phyloP scores from a whole-genome alignment of 768 basidiomycete genomes.

The Mycena galericulata region DNA sequence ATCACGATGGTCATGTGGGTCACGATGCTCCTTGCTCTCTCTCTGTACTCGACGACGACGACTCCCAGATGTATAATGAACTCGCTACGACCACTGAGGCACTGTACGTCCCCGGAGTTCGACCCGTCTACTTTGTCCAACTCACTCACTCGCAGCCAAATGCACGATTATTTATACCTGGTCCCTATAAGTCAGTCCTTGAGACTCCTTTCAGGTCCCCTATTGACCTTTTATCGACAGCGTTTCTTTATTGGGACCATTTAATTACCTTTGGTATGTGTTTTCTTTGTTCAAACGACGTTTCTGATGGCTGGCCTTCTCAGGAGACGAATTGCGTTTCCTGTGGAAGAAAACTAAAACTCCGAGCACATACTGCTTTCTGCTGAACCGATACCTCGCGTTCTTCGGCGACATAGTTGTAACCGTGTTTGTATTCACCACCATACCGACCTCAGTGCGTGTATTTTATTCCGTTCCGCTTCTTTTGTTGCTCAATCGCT shows the following conservation, averaged over 20 bases:
- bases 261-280: conserved; percentile 14
- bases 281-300: not conserved
- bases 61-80: too few species aligned
- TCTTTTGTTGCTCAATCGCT: not conserved
- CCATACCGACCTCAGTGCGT: conserved; percentile 30
- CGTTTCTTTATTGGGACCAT: conserved; percentile 24
- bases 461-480: too few species aligned
- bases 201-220: not conserved
- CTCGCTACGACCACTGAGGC: not conserved
- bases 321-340: conserved; percentile 50
- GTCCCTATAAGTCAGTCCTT: conserved; percentile 48
- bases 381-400: conserved; percentile 62
- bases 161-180: conserved; percentile 30
- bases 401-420: conserved; percentile 53
- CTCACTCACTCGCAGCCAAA: not conserved
- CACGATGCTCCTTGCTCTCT: too few species aligned
- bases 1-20: too few species aligned
- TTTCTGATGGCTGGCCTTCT: too few species aligned
- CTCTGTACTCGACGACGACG: too few species aligned
- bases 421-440: conserved; percentile 45
- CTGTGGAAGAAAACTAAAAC: conserved; percentile 59
- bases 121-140: not conserved
- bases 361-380: conserved; percentile 57
- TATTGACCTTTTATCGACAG: too few species aligned
- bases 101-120: not conserved